phyloP scores from a whole-genome alignment of 2,329 filamentous ascomycete genomes.

The Penicillium italicum region DNA sequence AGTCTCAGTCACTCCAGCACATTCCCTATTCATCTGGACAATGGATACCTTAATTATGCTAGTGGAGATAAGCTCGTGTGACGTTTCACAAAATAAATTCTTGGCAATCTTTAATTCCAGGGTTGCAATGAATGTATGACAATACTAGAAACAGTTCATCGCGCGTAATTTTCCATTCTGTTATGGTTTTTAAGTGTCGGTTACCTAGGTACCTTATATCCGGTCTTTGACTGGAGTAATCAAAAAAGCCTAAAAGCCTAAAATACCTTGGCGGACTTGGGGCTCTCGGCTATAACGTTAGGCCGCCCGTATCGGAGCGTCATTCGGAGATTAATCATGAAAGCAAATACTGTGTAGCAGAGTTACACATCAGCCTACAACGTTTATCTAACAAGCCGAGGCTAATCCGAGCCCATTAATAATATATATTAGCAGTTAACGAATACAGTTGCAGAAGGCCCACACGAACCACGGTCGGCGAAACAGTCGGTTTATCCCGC shows the following conservation, averaged over 20 bases:
- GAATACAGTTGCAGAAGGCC: slow-evolving; percentile 6
- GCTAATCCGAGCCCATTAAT: background rate
- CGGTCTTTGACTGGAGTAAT: background rate
- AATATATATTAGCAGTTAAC: background rate
- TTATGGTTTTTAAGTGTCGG: background rate
- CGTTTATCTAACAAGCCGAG: background rate
- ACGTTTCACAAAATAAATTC: slow-evolving; percentile 33
- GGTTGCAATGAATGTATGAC: slow-evolving; percentile 28
- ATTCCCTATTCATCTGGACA: slow-evolving; percentile 14
- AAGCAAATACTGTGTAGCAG: background rate
- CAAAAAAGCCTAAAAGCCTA: background rate
- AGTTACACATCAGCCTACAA: background rate
- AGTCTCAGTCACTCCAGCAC: background rate
- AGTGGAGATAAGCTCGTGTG: slow-evolving; percentile 39
- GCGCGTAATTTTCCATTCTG: background rate
- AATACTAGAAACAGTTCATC: slow-evolving; percentile 21
- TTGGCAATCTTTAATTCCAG: slow-evolving; percentile 33
- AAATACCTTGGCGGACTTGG: background rate
- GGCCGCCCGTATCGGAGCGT: background rate
- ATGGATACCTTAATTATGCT: slow-evolving; percentile 33
- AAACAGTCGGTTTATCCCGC: slow-evolving; percentile 24
- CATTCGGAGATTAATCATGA: slow-evolving; percentile 8
- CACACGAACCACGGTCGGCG: slow-evolving; percentile 18
- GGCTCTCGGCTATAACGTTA: background rate
- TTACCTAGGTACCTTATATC: background rate